phyloP scores from a whole-genome alignment of 2,329 filamentous ascomycete genomes.

The Thelonectria olida region DNA sequence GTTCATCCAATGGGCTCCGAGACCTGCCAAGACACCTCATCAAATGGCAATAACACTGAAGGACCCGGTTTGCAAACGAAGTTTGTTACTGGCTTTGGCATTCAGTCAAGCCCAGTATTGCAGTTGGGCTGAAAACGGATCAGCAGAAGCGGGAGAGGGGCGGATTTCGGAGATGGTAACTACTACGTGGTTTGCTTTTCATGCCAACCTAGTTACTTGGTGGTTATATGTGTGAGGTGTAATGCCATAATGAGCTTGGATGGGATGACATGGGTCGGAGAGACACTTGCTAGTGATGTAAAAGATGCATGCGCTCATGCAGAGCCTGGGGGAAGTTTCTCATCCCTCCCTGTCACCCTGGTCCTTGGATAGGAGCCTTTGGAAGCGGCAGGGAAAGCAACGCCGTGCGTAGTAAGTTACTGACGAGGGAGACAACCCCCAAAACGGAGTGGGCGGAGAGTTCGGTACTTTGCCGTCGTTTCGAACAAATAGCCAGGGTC shows the following conservation, averaged over 20 bases:
- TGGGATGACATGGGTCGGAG: constrained; percentile 6
- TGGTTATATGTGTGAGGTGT: constrained; percentile 6
- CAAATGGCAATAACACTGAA: no score
- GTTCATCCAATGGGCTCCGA: constrained; percentile 7
- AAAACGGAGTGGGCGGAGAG: background rate
- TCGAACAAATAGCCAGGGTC: background rate
- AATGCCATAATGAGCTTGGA: constrained; percentile 7
- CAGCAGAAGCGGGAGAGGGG: constrained; percentile 2
- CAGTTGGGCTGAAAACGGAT: background rate
- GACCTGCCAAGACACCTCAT: background rate
- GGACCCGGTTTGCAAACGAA: background rate
- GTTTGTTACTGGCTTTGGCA: constrained; percentile 3
- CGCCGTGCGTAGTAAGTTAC: background rate
- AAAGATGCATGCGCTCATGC: constrained; percentile 17
- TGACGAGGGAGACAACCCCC: background rate
- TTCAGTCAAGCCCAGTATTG: constrained; percentile 4
- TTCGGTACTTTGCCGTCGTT: background rate
- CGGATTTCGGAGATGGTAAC: constrained; percentile 15
- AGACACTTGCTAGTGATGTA: constrained; percentile 13
- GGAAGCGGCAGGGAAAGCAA: background rate
- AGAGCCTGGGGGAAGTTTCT: constrained; percentile 1
- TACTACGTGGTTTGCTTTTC: no score
- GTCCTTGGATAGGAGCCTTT: background rate
- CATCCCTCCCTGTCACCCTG: constrained; percentile 6
- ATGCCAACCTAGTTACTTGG: background rate